Evolutionary conservation across 805 yeast species (phyloP), one percentile per base, ranked within the genome.

Genomic region (Ascoidea asiatica): DNA sequence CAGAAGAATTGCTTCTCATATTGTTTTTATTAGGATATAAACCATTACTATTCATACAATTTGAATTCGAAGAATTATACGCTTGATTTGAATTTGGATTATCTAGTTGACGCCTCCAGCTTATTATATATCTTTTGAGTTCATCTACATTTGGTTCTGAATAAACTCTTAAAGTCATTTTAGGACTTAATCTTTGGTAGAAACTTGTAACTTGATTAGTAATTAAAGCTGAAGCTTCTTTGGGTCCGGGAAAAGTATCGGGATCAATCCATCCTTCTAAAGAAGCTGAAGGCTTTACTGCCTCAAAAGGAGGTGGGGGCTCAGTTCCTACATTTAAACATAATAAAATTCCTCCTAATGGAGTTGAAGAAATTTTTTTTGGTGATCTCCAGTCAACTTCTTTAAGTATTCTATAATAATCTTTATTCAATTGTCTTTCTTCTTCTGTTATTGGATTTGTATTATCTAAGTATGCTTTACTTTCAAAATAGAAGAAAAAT

Each of bases 91-190:
- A 95, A n/a, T n/a, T n/a, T n/a, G n/a, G n/a, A n/a, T n/a, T n/a
- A n/a, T n/a, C n/a, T n/a, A n/a, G n/a, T 46, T 83, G 82, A 45
- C 97, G 71, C 52, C 98, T 69, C 48, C 92, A 65, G 0, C 94
- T 83, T 52, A 86, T 82, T 59, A 97, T 89, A 53, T 89, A 83
- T 42, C 97, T 69, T 57, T 90, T 90, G 37, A 88, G 81, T 56
- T 92, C 98, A 57, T 92, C 98, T 19, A 89, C 96, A 44, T 89
- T 84, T 1, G 97, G 97, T 59, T 92, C 97, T 46, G 92, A 65
- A 40, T 86, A 79, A 57, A 85, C 95, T 59, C 89, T 92, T 60
- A 88, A 89, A 42, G 94, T 73, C 1, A 96, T 87, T 51, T 95
- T 72, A 47, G 88, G 68, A 1, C 95, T 82, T 41, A 92, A 69